These are phyloP conservation scores for Botrytis fragariae DNA, from an alignment of 2,329 filamentous ascomycete genomes.

Conservation along the genomic window DNA sequence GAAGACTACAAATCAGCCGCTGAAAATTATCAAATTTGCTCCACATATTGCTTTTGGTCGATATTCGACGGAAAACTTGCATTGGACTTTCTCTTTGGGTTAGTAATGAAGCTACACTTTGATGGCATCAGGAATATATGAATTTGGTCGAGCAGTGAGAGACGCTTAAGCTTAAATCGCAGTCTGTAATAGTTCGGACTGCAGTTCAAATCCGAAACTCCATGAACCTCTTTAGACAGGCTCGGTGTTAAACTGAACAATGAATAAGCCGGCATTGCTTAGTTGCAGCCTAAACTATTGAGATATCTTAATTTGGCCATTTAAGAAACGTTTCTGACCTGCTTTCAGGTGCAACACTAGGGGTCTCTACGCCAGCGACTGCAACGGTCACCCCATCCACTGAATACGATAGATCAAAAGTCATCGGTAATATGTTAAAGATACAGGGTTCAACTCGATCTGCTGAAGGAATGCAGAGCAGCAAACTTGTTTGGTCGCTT, in stretches of 20 bases:
- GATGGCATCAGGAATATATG: neutral
- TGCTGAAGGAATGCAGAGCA: constrained; percentile 13
- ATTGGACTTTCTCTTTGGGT: constrained; percentile 19
- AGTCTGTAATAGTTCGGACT: neutral
- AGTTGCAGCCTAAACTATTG: neutral
- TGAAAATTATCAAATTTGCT: constrained; percentile 16
- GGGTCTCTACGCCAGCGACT: constrained; percentile 12
- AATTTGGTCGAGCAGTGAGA: neutral
- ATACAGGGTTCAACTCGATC: constrained; percentile 19
- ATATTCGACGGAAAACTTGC: constrained; percentile 15
- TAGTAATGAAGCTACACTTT: neutral
- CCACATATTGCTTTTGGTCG: constrained; percentile 18
- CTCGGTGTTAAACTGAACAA: neutral
- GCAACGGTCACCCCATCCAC: constrained; percentile 13
- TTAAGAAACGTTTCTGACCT: neutral
- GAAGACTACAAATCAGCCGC: constrained; percentile 2
- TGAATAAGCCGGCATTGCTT: neutral
- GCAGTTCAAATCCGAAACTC: neutral
- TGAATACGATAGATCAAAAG: constrained; percentile 13
- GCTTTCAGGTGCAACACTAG: neutral
- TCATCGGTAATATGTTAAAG: constrained; percentile 16
- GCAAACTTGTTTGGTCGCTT: constrained; percentile 15
- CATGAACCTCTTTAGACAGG: neutral
- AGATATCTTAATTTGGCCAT: neutral
- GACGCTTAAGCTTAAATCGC: too few relatives aligned